Evolutionary conservation across 768 basidiomycete genomes (phyloP).

Genomic region (Tricholoma hemisulphureum): DNA sequence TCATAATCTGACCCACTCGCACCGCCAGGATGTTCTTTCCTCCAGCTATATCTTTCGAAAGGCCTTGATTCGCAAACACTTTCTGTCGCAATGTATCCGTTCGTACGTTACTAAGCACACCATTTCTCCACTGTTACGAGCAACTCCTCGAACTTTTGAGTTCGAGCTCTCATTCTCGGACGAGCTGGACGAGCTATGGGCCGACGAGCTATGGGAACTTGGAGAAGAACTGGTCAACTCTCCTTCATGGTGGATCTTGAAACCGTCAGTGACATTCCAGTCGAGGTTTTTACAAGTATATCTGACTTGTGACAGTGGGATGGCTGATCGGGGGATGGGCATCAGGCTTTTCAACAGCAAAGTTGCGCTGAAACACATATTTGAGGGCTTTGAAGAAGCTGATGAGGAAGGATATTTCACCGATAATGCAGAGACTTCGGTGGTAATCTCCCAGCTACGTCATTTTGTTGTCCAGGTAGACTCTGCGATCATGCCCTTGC

Average conservation of each 20-base stretch:
- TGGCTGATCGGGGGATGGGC: slow-evolving; percentile 96
- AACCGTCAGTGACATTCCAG: slow-evolving; percentile 54
- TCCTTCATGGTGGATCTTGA: slow-evolving; percentile 86
- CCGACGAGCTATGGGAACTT: slow-evolving; percentile 91
- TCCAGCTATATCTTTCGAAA: slow-evolving; percentile 91
- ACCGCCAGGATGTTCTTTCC: slow-evolving; percentile 54
- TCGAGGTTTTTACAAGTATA: neutral
- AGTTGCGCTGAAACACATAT: slow-evolving; percentile 67
- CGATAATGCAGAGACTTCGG: slow-evolving; percentile 47
- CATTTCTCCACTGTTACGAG: slow-evolving; percentile 49
- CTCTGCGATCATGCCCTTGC: neutral
- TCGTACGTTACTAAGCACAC: slow-evolving; percentile 73
- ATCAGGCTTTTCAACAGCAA: slow-evolving; percentile 86
- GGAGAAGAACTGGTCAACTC: slow-evolving; percentile 53
- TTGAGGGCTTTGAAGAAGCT: slow-evolving; percentile 73
- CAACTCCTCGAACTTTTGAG: slow-evolving; percentile 76
- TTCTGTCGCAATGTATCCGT: slow-evolving; percentile 71
- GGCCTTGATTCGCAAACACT: slow-evolving; percentile 92
- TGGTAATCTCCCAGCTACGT: slow-evolving; percentile 83
- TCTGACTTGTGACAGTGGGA: slow-evolving; percentile 48
- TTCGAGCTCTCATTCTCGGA: slow-evolving; percentile 88
- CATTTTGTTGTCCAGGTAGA: slow-evolving; percentile 95
- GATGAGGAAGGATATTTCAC: slow-evolving; percentile 49
- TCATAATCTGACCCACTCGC: slow-evolving; percentile 63
- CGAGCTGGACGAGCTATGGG: slow-evolving; percentile 91